phyloP scores from a whole-genome alignment of 1,284 basidiomycete species.

The Phylloporus sp. region DNA sequence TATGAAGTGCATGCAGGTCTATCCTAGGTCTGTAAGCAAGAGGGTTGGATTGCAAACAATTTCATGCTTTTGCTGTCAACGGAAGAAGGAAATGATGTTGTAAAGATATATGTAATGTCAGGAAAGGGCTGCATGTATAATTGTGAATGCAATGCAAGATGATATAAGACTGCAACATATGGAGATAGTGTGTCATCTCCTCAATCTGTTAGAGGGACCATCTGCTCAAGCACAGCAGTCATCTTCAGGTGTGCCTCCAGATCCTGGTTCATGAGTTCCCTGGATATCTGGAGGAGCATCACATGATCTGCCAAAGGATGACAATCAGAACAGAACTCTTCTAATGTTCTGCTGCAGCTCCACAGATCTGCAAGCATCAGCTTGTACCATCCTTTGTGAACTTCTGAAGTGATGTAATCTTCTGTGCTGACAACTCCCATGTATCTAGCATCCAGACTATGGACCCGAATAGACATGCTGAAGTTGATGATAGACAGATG shows the following conservation, averaged over 20 bases:
- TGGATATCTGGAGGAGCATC: not conserved
- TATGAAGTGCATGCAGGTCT: too few relatives aligned
- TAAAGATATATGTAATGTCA: too few relatives aligned
- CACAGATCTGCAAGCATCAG: constrained; percentile 12
- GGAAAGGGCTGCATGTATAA: too few relatives aligned
- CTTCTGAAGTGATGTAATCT: constrained; percentile 10
- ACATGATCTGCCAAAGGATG: not conserved
- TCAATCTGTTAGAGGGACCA: too few relatives aligned
- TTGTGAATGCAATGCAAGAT: too few relatives aligned
- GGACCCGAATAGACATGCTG: not conserved
- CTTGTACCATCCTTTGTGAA: constrained; percentile 1
- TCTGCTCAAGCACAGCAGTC: not conserved
- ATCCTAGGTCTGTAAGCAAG: too few relatives aligned
- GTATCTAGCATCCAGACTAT: not conserved
- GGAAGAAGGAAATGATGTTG: too few relatives aligned
- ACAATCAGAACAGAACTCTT: constrained; percentile 2
- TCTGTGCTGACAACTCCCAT: not conserved
- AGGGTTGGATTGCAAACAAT: too few relatives aligned
- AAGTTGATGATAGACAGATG: constrained; percentile 2
- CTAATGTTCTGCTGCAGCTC: constrained; percentile 3
- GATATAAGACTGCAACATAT: too few relatives aligned
- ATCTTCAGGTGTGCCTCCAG: not conserved
- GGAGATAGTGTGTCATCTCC: too few relatives aligned
- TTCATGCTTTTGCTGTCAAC: too few relatives aligned
- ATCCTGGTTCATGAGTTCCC: not conserved